Evolutionary conservation across 108 stramenopile species (phyloP).

Genomic region (Asterionellopsis glacialis): DNA sequence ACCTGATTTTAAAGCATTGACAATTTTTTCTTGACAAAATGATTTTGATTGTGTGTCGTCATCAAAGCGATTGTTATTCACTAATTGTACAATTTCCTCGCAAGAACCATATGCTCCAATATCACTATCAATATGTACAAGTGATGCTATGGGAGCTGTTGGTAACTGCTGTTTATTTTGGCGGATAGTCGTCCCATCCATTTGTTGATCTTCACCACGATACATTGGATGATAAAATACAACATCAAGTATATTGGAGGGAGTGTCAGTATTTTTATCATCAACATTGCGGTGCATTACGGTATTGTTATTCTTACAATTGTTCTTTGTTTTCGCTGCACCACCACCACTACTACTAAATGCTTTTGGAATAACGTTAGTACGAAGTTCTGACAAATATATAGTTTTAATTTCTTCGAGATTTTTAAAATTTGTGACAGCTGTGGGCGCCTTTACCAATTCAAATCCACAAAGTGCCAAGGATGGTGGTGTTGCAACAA

Average conservation of each 20-base stretch:
- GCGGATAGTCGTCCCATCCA: neutral
- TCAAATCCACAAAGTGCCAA: constrained; percentile 12
- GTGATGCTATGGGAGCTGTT: constrained; percentile 35
- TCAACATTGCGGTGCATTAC: neutral
- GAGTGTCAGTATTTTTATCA: constrained; percentile 2
- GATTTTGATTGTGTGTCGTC: neutral
- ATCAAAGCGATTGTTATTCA: constrained; percentile 38
- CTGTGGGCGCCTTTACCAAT: constrained; percentile 6
- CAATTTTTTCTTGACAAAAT: constrained; percentile 9
- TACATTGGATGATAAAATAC: constrained; percentile 55
- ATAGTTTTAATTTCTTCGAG: constrained; percentile 5
- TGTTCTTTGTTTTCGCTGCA: neutral
- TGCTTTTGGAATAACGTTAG: constrained; percentile 10
- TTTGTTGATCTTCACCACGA: constrained; percentile 37
- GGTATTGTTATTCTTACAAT: neutral
- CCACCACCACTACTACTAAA: constrained; percentile 1
- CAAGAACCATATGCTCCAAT: constrained; percentile 40
- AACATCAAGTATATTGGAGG: neutral
- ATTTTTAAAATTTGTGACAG: constrained; percentile 10
- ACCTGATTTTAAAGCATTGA: constrained; percentile 4
- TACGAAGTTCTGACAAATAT: constrained; percentile 10
- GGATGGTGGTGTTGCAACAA: constrained; percentile 1
- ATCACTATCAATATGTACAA: constrained; percentile 60
- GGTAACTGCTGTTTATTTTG: constrained; percentile 7
- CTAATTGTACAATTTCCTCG: constrained; percentile 31